A percentile compares a stretch with the other conserved stretches of the same genome.
Evolutionary conservation across 768 basidiomycete genomes (phyloP).

Genomic region (Kwoniella botswanensis): DNA sequence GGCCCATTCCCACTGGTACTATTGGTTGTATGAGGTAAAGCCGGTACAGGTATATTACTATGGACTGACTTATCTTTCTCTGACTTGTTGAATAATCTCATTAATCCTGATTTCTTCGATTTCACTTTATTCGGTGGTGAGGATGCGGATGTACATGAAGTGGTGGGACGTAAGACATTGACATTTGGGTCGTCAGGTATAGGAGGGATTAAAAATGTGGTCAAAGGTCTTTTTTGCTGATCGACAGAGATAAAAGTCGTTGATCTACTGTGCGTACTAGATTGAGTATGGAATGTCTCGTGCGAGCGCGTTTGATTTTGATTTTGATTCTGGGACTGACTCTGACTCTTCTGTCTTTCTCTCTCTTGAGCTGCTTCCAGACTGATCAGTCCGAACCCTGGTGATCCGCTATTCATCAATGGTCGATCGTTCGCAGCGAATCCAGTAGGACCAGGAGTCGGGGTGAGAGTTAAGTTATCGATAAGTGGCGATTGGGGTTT

Average conservation of each 20-base stretch:
- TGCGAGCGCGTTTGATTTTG: neutral
- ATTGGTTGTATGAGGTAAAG: neutral
- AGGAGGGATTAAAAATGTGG: constrained; percentile 5
- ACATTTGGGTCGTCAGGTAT: constrained; percentile 10
- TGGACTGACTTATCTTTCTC: neutral
- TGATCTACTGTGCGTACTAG: neutral
- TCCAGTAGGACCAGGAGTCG: neutral
- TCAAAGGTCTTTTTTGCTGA: constrained; percentile 7
- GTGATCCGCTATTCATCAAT: constrained; percentile 34
- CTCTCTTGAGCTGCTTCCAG: constrained; percentile 41
- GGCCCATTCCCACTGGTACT: neutral
- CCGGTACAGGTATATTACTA: neutral
- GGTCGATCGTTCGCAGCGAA: constrained; percentile 30
- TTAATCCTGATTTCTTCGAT: constrained; percentile 37
- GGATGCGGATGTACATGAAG: constrained; percentile 13
- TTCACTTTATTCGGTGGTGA: constrained; percentile 17
- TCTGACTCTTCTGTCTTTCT: constrained; percentile 16
- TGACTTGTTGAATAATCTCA: constrained; percentile 37
- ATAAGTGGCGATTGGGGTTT: constrained; percentile 1
- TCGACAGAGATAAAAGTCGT: neutral
- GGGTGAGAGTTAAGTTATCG: neutral
- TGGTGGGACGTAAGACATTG: constrained; percentile 13
- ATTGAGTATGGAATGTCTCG: neutral
- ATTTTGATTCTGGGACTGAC: neutral
- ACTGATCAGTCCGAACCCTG: constrained; percentile 40